Base-by-base conservation (phyloP, 495 filamentous ascomycete genomes). In the Neurospora tetrasperma region DNA sequence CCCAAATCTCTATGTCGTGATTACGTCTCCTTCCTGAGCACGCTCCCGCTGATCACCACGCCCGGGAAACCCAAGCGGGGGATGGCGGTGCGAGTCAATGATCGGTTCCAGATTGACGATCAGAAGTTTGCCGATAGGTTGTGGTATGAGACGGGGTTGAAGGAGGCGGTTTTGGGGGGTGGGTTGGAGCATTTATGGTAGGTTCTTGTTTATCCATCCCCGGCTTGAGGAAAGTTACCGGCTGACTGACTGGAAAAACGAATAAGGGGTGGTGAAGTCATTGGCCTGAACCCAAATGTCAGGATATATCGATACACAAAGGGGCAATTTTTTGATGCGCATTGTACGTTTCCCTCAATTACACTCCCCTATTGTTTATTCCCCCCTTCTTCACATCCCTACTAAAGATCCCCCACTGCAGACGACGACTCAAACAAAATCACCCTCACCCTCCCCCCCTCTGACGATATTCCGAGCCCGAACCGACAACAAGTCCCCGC, bases 211-310 rank as follows among this genome's bases (percentile, higher is more conserved):
- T 31, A 2, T 31, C 27, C 27, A 2, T 27, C 27, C 27, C 27
- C 27, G 2, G 27, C 27, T 31, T 31, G 27, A 31, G 2, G 27
- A 31, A 31, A 31, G 27, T 31, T 31, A 31, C 27, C 27, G 27
- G 27, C 27, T 31, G 2, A 27, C 16, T 69, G 39, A 69, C 46
- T 31, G 20, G 18, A 71, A 42, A 43, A 38, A 4, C 4, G 5
- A 38, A 38, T 0, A 38, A 38, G 35, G 93, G 95, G 93, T 66
- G 95, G 94, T 20, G 87, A 94, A 39, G 88, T 91, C 3, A 81
- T 96, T n/a, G 95, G 94, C 3, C 82, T 98, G 74, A 97, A 96
- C 83, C 88, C 92, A 7, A 96, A 96, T 77, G 97, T 97, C 69
- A 83, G 95, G 39, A 89, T 98, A 27, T 98, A 98, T 83, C 89